Evolutionary conservation across 208 protist species (phyloP).

Genomic region (Trypanosoma scelopori): DNA sequence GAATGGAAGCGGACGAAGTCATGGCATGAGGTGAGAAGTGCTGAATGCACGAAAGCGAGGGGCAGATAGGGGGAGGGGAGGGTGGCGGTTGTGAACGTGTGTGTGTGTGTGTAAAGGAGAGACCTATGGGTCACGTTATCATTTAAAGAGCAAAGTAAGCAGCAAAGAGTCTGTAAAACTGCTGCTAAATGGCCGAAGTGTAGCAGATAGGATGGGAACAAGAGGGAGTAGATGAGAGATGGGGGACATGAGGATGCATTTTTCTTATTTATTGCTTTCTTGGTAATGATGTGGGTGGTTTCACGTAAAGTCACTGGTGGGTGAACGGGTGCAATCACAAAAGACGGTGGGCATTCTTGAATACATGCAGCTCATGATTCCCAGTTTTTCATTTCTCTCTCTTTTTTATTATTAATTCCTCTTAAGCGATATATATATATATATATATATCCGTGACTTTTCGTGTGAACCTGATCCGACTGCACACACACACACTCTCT

Average conservation of each 20-base stretch:
- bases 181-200: constrained; percentile 1
- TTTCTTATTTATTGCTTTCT: too few relatives aligned
- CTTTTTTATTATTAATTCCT: constrained; percentile 10
- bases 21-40: neutral
- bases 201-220: neutral
- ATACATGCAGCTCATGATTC: neutral
- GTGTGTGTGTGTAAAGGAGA: neutral
- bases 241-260: neutral
- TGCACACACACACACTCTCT: too few relatives aligned
- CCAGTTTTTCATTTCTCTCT: neutral
- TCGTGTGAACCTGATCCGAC: too few relatives aligned
- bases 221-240: neutral
- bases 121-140: too few relatives aligned
- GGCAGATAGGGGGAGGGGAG: constrained; percentile 2
- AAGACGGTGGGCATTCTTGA: too few relatives aligned
- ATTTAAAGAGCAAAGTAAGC: constrained; percentile 8
- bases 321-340: too few relatives aligned
- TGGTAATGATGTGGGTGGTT: too few relatives aligned
- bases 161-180: neutral
- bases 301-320: too few relatives aligned
- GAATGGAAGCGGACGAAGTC: too few relatives aligned
- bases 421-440: constrained; percentile 10
- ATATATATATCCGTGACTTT: too few relatives aligned
- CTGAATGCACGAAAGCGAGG: constrained; percentile 7
- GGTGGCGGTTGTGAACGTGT: too few relatives aligned